phyloP scores from a whole-genome alignment of 2,329 filamentous ascomycete genomes.

The Diaporthe sp. region DNA sequence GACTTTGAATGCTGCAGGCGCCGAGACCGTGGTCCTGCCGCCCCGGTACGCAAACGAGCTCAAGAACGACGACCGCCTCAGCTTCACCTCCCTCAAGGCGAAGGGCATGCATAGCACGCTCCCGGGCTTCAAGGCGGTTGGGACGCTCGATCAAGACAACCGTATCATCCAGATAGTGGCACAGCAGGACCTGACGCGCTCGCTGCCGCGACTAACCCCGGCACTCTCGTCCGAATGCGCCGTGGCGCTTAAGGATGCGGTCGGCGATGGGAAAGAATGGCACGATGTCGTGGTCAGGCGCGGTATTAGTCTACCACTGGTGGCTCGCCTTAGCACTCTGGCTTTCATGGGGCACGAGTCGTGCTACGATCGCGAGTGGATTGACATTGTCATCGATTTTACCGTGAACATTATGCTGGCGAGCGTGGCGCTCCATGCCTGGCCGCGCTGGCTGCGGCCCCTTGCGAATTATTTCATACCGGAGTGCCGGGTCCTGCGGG shows the following conservation, averaged over 20 bases:
- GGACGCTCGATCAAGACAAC: neutral
- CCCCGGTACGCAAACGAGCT: neutral
- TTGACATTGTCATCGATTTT: conserved; percentile 40
- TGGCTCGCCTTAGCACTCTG: conserved; percentile 24
- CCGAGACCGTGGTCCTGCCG: conserved; percentile 2
- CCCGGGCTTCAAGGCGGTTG: neutral
- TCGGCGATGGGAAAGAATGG: neutral
- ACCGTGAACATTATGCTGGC: neutral
- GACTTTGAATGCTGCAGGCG: neutral
- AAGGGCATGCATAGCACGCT: neutral
- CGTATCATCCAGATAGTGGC: conserved; percentile 6
- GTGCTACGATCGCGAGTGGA: conserved; percentile 46
- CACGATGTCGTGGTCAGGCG: neutral
- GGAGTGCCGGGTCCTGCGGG: neutral
- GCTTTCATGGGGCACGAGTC: conserved; percentile 37
- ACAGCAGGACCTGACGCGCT: conserved; percentile 17
- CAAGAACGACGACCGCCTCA: conserved; percentile 19
- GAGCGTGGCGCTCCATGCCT: neutral
- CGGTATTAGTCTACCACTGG: neutral
- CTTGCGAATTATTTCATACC: neutral
- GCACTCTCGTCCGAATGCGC: conserved; percentile 21
- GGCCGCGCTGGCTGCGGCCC: conserved; percentile 1
- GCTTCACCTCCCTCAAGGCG: neutral
- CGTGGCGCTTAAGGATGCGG: neutral
- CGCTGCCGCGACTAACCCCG: conserved; percentile 4